phyloP scores from a whole-genome alignment of 2,329 filamentous ascomycete species.

The Claviceps humidiphila region DNA sequence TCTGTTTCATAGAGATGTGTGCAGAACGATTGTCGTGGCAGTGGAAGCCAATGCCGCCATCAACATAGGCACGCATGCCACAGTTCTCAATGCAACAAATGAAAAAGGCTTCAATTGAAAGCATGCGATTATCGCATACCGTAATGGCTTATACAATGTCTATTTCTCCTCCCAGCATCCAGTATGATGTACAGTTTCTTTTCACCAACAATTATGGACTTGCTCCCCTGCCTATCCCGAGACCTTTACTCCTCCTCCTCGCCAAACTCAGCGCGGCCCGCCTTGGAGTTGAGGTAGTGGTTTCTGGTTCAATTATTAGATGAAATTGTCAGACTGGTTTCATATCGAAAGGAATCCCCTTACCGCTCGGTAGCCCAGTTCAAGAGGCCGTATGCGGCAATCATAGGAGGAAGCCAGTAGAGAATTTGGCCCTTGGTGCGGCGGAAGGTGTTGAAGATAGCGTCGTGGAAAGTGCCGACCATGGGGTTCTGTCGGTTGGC shows the following conservation, averaged over 20 bases:
- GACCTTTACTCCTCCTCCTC: constrained; percentile 33
- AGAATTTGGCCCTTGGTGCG: constrained; percentile 76
- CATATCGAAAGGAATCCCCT: constrained; percentile 13
- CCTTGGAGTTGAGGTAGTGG: constrained; percentile 71
- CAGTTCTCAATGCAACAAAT: constrained; percentile 7
- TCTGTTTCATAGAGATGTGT: neutral
- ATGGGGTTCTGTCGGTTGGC: constrained; percentile 83
- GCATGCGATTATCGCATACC: constrained; percentile 2
- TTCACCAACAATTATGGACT: constrained; percentile 5
- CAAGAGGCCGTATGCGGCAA: constrained; percentile 70
- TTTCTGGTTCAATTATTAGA: constrained; percentile 37
- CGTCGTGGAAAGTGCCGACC: constrained; percentile 62
- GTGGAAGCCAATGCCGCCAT: neutral
- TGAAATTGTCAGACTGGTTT: neutral
- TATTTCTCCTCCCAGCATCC: constrained; percentile 25
- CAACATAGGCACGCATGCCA: neutral
- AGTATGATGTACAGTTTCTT: constrained; percentile 27
- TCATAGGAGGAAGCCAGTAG: constrained; percentile 70
- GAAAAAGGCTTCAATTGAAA: constrained; percentile 8
- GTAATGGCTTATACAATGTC: constrained; percentile 15
- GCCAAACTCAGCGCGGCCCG: constrained; percentile 45
- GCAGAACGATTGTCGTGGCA: neutral
- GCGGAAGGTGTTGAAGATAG: constrained; percentile 92
- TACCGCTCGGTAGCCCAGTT: constrained; percentile 88
- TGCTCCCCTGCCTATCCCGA: constrained; percentile 3